Conservation (phyloP, 495 filamentous ascomycete genomes). For the Aspergillus funiculosus region DNA sequence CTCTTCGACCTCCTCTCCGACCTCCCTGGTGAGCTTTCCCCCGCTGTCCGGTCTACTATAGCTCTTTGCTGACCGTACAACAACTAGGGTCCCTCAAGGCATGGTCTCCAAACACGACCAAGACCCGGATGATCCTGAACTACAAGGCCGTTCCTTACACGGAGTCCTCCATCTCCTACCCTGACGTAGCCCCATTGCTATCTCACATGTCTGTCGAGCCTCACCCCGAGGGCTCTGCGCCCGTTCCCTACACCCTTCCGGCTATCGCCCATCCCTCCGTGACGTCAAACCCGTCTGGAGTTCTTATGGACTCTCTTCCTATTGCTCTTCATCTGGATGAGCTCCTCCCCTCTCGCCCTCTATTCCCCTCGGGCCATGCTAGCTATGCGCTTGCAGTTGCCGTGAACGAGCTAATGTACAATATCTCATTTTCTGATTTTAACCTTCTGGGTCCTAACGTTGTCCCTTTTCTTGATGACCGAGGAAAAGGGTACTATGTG, state of each 20-base stretch:
- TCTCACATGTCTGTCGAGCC: conserved; percentile 24
- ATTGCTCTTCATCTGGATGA: conserved; percentile 36
- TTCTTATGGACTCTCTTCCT: conserved; percentile 37
- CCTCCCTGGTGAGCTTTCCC: conserved; percentile 25
- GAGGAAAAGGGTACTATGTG: conserved; percentile 29
- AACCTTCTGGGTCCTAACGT: conserved; percentile 15
- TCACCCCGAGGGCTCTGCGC: conserved; percentile 12
- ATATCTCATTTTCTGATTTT: not conserved
- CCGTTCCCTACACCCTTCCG: conserved; percentile 32
- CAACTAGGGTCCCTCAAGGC: conserved; percentile 27
- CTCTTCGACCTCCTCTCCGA: conserved; percentile 36
- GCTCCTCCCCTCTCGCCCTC: conserved; percentile 24
- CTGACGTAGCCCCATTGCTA: conserved; percentile 35
- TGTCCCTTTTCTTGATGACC: conserved; percentile 23
- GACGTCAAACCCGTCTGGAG: conserved; percentile 22
- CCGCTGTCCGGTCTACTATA: not conserved
- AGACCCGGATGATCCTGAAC: conserved; percentile 35
- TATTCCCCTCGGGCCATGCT: conserved; percentile 23
- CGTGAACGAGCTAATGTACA: conserved; percentile 14
- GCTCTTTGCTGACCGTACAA: conserved; percentile 2
- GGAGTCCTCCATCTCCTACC: conserved; percentile 39
- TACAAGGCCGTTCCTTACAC: conserved; percentile 40
- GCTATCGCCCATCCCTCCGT: conserved; percentile 31
- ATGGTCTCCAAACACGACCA: conserved; percentile 40
- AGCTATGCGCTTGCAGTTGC: conserved; percentile 21